Base-by-base conservation (phyloP, 139 green algal genomes). In the Tetradesmus obliquus region DNA sequence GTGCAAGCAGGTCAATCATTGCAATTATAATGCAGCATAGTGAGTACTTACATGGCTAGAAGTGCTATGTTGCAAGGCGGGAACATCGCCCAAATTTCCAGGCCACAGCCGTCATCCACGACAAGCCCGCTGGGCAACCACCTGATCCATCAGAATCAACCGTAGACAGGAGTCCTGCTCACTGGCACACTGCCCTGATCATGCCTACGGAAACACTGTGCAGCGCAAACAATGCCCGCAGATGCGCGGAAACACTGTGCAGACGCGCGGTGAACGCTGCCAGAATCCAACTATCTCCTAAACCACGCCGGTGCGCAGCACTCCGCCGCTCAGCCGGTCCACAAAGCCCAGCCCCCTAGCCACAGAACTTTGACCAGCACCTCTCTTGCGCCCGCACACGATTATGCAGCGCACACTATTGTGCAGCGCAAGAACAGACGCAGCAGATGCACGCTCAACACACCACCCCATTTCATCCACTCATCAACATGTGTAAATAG, bases 311-410 rank as follows among this genome's bases (percentile, higher is more conserved):
- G 57, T 71, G n/a, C 51, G 66, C 45, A 92, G 82, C 3, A 92
- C 53, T 19, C 82, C 69, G 17, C 89, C 89, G 5, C 81, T 84
- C 7, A 92, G 79, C 81, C 82, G 51, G 81, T 96, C 94, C 24
- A 94, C 58, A 4, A 95, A 86, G 7, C 94, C 72, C 51, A 94
- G 83, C 53, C 85, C 51, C 45, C 76, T 81, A 6, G 93, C 84
- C 6, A 96, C 82, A 22, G 87, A 45, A 0, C 32, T 45, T 45
- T 45, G 32, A 45, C 32, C 32, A 45, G 32, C 32, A 45, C 32
- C 32, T 0, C 0, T 1, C 32, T 45, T 45, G 32, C 32, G 0
- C 32, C 32, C 32, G 32, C 32, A 72, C 62, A 72, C 13, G 1
- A 72, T 72, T 45, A 0, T 72, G 62, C 62, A 72, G 62, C 62